phyloP scores from a whole-genome alignment of 768 basidiomycete genomes.

The Leucosporidium creatinivorum region DNA sequence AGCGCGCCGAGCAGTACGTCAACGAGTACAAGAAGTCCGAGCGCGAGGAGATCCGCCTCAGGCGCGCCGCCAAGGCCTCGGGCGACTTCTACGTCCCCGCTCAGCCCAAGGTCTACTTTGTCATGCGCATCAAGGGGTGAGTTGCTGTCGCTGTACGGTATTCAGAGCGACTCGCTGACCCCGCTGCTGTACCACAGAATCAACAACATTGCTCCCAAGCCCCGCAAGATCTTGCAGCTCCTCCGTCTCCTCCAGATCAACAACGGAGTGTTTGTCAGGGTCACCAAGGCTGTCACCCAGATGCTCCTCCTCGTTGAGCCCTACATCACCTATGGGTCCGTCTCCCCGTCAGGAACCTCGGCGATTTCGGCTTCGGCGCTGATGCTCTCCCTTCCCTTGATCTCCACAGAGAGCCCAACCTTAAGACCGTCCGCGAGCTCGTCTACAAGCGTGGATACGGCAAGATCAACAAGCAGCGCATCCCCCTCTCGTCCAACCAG shows the following conservation, averaged over 20 bases:
- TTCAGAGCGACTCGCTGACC: neutral
- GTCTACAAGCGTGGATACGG: slow-evolving; percentile 99
- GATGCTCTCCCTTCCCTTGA: neutral
- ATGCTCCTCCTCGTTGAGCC: slow-evolving; percentile 98
- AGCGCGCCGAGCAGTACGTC: slow-evolving; percentile 95
- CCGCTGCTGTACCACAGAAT: slow-evolving; percentile 55
- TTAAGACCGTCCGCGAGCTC: slow-evolving; percentile 91
- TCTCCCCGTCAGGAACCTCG: slow-evolving; percentile 18
- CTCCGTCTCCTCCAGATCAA: slow-evolving; percentile 99
- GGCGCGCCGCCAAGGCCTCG: slow-evolving; percentile 79
- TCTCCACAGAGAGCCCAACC: slow-evolving; percentile 71
- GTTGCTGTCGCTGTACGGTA: slow-evolving; percentile 39
- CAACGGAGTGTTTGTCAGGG: slow-evolving; percentile 97
- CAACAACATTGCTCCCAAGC: slow-evolving; percentile 99
- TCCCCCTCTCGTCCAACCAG: slow-evolving; percentile 86
- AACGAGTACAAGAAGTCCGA: slow-evolving; percentile 91
- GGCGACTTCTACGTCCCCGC: slow-evolving; percentile 98
- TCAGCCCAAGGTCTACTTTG: slow-evolving; percentile 95
- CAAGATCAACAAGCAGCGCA: slow-evolving; percentile 94
- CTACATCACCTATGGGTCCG: slow-evolving; percentile 91
- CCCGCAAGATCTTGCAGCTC: slow-evolving; percentile 96
- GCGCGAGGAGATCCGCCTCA: slow-evolving; percentile 91
- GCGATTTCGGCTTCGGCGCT: slow-evolving; percentile 7
- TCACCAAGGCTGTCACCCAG: slow-evolving; percentile 89
- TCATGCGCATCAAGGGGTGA: slow-evolving; percentile 92